phyloP scores from a whole-genome alignment of 352 stramenopile species.

The Pythium brassicae region DNA sequence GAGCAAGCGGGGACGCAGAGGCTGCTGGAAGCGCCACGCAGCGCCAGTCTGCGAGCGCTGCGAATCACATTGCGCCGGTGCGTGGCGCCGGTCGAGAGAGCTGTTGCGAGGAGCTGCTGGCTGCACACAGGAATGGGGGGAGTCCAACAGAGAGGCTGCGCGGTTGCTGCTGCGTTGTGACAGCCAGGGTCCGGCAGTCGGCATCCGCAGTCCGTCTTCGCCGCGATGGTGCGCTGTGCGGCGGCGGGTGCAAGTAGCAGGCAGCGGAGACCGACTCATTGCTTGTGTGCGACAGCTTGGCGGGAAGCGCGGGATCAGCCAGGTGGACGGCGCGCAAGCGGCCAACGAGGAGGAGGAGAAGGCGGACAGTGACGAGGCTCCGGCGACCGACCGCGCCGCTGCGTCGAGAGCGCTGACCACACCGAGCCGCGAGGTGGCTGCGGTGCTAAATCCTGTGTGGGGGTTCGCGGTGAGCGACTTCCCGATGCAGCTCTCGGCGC shows the following conservation, averaged over 20 bases:
- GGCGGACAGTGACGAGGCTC: neutral
- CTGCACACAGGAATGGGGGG: neutral
- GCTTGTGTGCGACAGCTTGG: constrained; percentile 5
- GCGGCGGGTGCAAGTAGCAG: neutral
- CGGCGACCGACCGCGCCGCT: neutral
- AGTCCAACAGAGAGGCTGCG: too few relatives aligned
- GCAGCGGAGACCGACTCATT: neutral
- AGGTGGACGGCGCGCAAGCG: constrained; percentile 7
- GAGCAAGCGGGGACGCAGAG: neutral
- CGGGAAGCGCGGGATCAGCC: constrained; percentile 9
- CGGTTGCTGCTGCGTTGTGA: neutral
- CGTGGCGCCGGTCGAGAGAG: neutral
- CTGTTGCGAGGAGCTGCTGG: neutral
- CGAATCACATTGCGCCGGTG: neutral
- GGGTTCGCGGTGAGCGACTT: constrained; percentile 33
- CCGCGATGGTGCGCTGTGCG: constrained; percentile 4
- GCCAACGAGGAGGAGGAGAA: neutral
- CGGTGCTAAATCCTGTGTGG: constrained; percentile 28
- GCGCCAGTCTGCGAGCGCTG: neutral
- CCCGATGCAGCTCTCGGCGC: constrained; percentile 36
- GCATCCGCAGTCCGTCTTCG: constrained; percentile 7
- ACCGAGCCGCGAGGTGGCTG: constrained; percentile 6
- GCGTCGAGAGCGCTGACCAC: constrained; percentile 3
- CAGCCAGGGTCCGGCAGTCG: neutral
- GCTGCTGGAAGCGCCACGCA: neutral